Conservation (phyloP, 345 rosid species). For the Arabis hirsuta region DNA sequence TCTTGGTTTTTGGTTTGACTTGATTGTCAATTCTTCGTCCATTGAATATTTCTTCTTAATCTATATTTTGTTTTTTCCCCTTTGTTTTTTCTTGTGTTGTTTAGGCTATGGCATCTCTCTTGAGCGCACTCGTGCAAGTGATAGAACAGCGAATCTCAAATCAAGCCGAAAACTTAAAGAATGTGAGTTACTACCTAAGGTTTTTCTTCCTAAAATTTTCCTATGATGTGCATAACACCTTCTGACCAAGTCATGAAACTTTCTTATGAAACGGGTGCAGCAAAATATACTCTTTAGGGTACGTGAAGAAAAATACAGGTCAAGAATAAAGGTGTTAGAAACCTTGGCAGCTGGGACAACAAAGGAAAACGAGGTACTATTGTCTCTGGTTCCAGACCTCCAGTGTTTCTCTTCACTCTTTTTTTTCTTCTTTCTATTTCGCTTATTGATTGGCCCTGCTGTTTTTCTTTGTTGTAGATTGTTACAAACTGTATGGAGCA, state of each 20-base stretch:
- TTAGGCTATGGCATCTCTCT: constrained; percentile 59
- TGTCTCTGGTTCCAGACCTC: constrained; percentile 29
- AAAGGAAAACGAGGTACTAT: constrained; percentile 77
- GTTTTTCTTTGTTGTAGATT: constrained; percentile 45
- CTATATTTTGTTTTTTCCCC: constrained; percentile 8
- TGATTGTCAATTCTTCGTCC: constrained; percentile 21
- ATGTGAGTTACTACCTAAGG: constrained; percentile 51
- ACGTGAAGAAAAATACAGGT: constrained; percentile 77
- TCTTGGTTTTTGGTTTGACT: constrained; percentile 15
- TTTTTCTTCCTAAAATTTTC: constrained; percentile 32
- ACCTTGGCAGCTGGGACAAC: constrained; percentile 73
- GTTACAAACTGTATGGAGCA: constrained; percentile 52
- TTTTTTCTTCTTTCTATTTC: background rate
- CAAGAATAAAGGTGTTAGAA: constrained; percentile 74
- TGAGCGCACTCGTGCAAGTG: constrained; percentile 67
- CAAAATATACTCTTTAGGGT: constrained; percentile 69
- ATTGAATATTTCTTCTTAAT: constrained; percentile 27
- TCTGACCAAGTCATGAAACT: constrained; percentile 36
- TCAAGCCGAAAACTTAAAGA: constrained; percentile 71
- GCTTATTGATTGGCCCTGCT: constrained; percentile 30
- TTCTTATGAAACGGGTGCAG: constrained; percentile 51
- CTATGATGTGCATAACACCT: constrained; percentile 13
- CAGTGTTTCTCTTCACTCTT: background rate
- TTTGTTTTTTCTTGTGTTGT: background rate
- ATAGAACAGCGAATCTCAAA: constrained; percentile 75